Base-by-base conservation (phyloP, 208 protist genomes). In the Crithidia bombi region DNA sequence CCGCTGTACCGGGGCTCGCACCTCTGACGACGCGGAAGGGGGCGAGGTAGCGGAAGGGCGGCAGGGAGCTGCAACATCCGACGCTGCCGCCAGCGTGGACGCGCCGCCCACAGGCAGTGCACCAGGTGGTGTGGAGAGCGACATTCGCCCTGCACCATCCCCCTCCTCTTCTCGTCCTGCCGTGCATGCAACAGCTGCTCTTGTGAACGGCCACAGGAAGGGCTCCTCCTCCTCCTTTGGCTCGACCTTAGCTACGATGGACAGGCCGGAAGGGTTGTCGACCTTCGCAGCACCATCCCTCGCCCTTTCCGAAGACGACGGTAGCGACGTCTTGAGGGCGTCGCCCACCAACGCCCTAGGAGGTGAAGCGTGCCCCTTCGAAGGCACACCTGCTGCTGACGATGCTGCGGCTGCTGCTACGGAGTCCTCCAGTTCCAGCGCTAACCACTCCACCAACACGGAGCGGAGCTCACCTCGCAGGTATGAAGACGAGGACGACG, bases 401-500 rank as follows among this genome's bases (percentile, higher is more conserved):
- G 5, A 14, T 55, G 14, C 6, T 19, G 1, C 4, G 5, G 12
- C 11, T 28, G 39, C 32, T 21, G 44, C 28, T 36, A 17, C 32
- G 1, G 44, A 26, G 1, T 52, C 46, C 30, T 3, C 30, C 32
- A 65, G 23, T 21, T 54, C 59, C 30, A 65, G 19, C 19, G 59
- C 5, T 1, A 35, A 7, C 59, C 59, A 65, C 59, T 65, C 59
- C 38, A 54, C 30, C 21, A 65, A 41, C 9, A 65, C 11, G 6
- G 46, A 36, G 14, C 11, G 7, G 9, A 52, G 46, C 7, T 54
- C 59, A 11, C 46, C 46, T 5, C 38, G 30, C 9, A 54, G 47
- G 3, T 19, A 32, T 3, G 15, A 6, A 6, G n/a, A 26, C 21
- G 35, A 41, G 15, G n/a, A 44, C 4, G 35, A 5, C n/a, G n/a